Evolutionary conservation across 2,329 filamentous ascomycete genomes (phyloP), one percentile per base, ranked within the genome.

Genomic region (Fusarium sp.): DNA sequence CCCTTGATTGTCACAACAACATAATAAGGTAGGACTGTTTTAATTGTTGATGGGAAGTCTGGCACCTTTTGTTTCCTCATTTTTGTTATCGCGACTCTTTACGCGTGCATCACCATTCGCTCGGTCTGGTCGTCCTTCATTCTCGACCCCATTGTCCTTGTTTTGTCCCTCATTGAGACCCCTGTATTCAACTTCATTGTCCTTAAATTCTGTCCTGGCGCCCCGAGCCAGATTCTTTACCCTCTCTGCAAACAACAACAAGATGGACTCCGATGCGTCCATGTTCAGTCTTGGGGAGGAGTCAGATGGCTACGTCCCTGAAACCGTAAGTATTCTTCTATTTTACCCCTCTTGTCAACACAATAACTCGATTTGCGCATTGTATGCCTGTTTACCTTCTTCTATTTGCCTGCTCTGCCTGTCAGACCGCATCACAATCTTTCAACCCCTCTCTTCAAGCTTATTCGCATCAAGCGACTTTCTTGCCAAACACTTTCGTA

Each of bases 241-340:
- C 56, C 45, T 45, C 56, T 60, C 67, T 38, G 25, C 33, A 53
- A 68, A 45, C 49, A 53, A 58, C 55, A 70, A 72, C 81, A 83
- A 76, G 54, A 90, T 90, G 88, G 86, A 87, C 75, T 88, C 86
- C 69, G 87, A 89, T 68, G 82, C 82, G 46, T 86, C 90, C 81
- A 89, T 62, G 90, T 83, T 82, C 71, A 83, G 80, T 65, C 60
- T 80, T 33, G 82, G 75, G 54, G 81, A 83, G 39, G 83, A 84
- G 65, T 84, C 83, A 27, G 83, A 84, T 62, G 83, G 75, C 72
- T 85, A 77, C 65, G 80, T 79, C 55, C 83, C 83, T n/a, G 76
- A 82, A 69, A 75, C 76, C 53, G 83, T 84, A 71, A 77, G 82
- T 78, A 54, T 55, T 62, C 57, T 33, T 39, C 41, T 29, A 5